phyloP scores from a whole-genome alignment of 1,139 yeast genomes.

The Zygosaccharomyces sapae region DNA sequence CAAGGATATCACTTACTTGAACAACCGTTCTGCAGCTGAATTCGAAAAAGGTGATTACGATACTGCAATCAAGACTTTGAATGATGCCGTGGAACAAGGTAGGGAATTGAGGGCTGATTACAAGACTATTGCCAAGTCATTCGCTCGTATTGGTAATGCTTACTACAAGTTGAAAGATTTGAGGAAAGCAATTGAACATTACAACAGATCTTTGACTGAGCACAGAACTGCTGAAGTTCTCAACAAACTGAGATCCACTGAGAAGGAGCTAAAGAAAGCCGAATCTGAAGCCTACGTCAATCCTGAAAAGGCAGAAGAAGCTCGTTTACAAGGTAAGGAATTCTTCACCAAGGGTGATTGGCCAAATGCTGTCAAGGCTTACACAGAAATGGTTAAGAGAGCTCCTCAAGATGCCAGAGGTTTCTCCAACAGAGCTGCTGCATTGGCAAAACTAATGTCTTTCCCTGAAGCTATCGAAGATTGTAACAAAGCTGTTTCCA shows the following conservation, averaged over 20 bases:
- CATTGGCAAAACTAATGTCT: conserved; percentile 86
- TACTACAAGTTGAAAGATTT: conserved; percentile 74
- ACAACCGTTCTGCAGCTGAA: conserved; percentile 97
- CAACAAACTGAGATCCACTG: conserved; percentile 80
- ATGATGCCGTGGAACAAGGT: conserved; percentile 81
- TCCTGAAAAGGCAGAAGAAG: conserved; percentile 92
- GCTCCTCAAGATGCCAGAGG: conserved; percentile 97
- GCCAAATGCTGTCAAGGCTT: conserved; percentile 95
- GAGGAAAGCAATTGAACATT: conserved; percentile 67
- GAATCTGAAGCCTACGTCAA: conserved; percentile 78
- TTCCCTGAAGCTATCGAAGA: conserved; percentile 96
- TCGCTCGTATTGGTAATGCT: conserved; percentile 83
- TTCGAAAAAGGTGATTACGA: conserved; percentile 92
- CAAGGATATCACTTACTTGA: conserved; percentile 87
- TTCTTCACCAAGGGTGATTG: conserved; percentile 86
- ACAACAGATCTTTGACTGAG: conserved; percentile 91
- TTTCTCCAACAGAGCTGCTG: conserved; percentile 97
- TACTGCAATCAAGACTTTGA: conserved; percentile 74
- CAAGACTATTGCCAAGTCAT: conserved; percentile 85
- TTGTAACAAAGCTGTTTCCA: conserved; percentile 82
- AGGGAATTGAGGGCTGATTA: conserved; percentile 89
- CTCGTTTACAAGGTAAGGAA: conserved; percentile 89
- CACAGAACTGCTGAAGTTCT: conserved; percentile 95
- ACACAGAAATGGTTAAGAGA: conserved; percentile 92
- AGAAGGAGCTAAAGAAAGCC: conserved; percentile 73